These are phyloP conservation scores for Penicillium sclerotiorum DNA, from an alignment of 2,329 filamentous ascomycete species.

Conservation along the genomic window DNA sequence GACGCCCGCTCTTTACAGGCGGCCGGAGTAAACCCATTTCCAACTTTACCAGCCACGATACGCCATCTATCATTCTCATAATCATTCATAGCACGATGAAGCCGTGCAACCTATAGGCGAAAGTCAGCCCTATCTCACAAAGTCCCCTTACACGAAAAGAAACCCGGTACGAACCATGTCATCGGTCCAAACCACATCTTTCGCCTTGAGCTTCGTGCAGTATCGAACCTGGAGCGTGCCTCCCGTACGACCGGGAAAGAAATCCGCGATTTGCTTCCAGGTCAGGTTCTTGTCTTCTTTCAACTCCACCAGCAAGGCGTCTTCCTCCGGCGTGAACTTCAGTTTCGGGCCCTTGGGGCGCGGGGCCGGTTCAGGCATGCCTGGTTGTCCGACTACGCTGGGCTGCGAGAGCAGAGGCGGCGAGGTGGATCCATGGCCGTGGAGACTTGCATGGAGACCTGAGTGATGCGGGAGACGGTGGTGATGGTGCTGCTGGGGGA, in stretches of 20 bases:
- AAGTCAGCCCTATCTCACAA: constrained; percentile 1
- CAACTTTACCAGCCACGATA: constrained; percentile 87
- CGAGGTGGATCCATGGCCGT: constrained; percentile 58
- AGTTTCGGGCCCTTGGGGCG: constrained; percentile 84
- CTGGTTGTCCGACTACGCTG: constrained; percentile 82
- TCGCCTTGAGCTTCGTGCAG: constrained; percentile 92
- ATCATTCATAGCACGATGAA: constrained; percentile 43
- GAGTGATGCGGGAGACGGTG: constrained; percentile 76
- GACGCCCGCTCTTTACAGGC: constrained; percentile 81
- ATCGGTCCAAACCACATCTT: constrained; percentile 90
- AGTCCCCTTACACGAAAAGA: neutral
- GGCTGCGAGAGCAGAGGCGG: constrained; percentile 61
- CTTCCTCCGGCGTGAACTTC: constrained; percentile 92
- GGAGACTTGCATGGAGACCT: constrained; percentile 64
- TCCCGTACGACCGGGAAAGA: constrained; percentile 87
- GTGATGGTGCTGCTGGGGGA: constrained; percentile 70
- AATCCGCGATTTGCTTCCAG: constrained; percentile 97
- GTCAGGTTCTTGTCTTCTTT: constrained; percentile 95
- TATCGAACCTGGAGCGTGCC: constrained; percentile 92
- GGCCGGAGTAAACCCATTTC: constrained; percentile 81
- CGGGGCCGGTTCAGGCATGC: constrained; percentile 82
- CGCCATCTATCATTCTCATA: constrained; percentile 77
- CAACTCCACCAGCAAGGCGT: constrained; percentile 81
- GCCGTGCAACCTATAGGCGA: constrained; percentile 36
- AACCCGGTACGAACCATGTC: constrained; percentile 67